Evolutionary conservation across 306 rosid genomes (phyloP).

Genomic region (Lathyrus oleraceus): DNA sequence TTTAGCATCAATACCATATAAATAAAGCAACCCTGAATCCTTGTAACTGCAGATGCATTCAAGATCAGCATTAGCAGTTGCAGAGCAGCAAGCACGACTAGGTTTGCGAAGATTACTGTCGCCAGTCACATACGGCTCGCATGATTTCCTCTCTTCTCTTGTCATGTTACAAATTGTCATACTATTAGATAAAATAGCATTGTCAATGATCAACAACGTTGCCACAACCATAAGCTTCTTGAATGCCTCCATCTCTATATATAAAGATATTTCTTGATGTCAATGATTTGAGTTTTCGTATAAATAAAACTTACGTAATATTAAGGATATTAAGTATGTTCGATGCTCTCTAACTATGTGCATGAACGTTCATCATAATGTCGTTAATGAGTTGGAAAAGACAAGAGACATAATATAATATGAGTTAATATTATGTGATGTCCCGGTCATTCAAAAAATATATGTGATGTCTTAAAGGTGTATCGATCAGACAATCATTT

Average conservation of each 20-base stretch:
- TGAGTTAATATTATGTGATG: too few species aligned
- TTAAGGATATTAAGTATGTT: too few species aligned
- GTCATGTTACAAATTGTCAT: conserved; percentile 32
- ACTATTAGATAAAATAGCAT: conserved; percentile 2
- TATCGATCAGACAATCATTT: too few species aligned
- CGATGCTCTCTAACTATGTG: neutral
- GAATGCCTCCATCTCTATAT: conserved; percentile 3
- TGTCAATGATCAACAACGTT: conserved; percentile 17
- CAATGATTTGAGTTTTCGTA: neutral
- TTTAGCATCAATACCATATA: conserved; percentile 45
- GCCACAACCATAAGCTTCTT: conserved; percentile 30
- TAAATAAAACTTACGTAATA: too few species aligned
- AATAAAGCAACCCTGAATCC: conserved; percentile 30
- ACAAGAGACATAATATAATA: too few species aligned
- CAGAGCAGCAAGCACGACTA: conserved; percentile 47
- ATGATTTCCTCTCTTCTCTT: conserved; percentile 23
- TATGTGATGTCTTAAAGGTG: too few species aligned
- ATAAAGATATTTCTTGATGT: too few species aligned
- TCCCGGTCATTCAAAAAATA: too few species aligned
- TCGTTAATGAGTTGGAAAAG: too few species aligned
- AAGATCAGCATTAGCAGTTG: conserved; percentile 46
- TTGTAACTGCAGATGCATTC: conserved; percentile 52
- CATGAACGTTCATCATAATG: neutral
- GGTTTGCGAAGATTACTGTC: neutral
- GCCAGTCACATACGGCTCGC: conserved; percentile 38